These are phyloP conservation scores for Phytophthora melonis DNA, from an alignment of 352 stramenopile genomes.

Conservation along the genomic window DNA sequence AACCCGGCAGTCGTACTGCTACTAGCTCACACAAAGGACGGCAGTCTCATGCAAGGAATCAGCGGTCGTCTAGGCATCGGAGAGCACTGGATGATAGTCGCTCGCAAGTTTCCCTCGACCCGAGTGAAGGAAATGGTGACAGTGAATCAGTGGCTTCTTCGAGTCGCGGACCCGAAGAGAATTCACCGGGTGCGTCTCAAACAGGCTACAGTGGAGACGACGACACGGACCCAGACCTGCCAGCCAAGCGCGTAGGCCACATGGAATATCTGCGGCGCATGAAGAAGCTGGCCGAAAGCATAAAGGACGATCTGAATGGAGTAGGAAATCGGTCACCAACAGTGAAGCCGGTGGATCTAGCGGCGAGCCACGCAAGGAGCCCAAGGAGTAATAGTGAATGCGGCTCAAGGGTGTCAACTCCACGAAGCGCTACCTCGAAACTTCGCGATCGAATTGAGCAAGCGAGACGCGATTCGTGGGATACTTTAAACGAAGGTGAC, in stretches of 20 bases:
- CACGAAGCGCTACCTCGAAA: conserved; percentile 41
- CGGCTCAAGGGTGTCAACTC: conserved; percentile 25
- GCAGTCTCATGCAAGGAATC: neutral
- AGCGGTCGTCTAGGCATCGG: conserved; percentile 30
- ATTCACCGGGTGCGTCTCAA: conserved; percentile 5
- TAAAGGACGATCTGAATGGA: conserved; percentile 63
- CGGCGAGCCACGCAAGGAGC: conserved; percentile 4
- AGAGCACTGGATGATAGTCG: conserved; percentile 43
- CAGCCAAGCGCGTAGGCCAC: conserved; percentile 65
- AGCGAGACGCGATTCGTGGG: conserved; percentile 37
- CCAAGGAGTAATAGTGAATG: neutral
- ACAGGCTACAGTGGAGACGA: conserved; percentile 39
- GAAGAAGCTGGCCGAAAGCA: conserved; percentile 72
- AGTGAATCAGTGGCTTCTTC: conserved; percentile 16
- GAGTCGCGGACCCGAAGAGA: conserved; percentile 7
- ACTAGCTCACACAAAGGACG: neutral
- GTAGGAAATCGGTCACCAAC: neutral
- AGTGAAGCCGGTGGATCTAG: conserved; percentile 10
- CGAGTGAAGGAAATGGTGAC: conserved; percentile 14
- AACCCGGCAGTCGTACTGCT: neutral
- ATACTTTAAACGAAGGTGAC: conserved; percentile 22
- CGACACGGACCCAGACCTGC: conserved; percentile 51
- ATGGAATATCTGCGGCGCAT: conserved; percentile 78
- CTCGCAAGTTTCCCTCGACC: conserved; percentile 6
- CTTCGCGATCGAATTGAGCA: conserved; percentile 44